Percentiles rank a stretch among this genome's conserved stretches.
Evolutionary conservation across 768 basidiomycete species (phyloP).

Genomic region (Lentinula guzmanii): DNA sequence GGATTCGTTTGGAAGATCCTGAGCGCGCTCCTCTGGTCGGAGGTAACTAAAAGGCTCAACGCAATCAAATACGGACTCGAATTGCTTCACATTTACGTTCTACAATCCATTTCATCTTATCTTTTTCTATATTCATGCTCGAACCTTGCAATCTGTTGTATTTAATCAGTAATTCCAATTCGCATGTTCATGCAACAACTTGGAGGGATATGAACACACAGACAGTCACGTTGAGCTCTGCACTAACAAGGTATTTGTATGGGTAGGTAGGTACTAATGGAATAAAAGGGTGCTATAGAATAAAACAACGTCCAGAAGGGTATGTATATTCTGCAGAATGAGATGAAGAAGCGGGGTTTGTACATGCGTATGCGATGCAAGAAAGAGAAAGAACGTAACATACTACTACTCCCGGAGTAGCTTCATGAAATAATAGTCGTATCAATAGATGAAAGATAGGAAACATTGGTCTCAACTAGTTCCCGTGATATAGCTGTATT

Average conservation of each 20-base stretch:
- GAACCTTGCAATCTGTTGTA: not conserved
- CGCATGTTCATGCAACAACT: not conserved
- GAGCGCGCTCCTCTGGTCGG: slow-evolving; percentile 82
- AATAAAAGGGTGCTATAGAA: too few species aligned
- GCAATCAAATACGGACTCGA: not conserved
- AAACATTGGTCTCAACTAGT: not conserved
- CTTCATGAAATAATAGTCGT: not conserved
- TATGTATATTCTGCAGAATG: too few species aligned
- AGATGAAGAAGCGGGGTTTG: not conserved
- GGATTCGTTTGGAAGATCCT: slow-evolving; percentile 71
- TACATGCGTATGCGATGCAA: not conserved
- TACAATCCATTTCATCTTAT: not conserved
- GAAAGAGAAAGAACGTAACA: not conserved
- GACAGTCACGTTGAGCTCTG: too few species aligned
- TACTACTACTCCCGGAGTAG: not conserved
- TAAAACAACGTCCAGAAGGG: too few species aligned
- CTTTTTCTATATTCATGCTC: not conserved
- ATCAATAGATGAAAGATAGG: not conserved
- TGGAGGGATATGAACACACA: too few species aligned
- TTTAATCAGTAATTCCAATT: not conserved
- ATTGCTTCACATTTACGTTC: not conserved
- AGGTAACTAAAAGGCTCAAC: slow-evolving; percentile 4
- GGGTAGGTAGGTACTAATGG: too few species aligned
- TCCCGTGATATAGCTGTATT: not conserved
- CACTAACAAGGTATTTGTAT: too few species aligned